Percentiles rank a stretch among this genome's conserved stretches.
Conservation (phyloP, 176 grass and related monocot species). For the Paspalum notatum region DNA sequence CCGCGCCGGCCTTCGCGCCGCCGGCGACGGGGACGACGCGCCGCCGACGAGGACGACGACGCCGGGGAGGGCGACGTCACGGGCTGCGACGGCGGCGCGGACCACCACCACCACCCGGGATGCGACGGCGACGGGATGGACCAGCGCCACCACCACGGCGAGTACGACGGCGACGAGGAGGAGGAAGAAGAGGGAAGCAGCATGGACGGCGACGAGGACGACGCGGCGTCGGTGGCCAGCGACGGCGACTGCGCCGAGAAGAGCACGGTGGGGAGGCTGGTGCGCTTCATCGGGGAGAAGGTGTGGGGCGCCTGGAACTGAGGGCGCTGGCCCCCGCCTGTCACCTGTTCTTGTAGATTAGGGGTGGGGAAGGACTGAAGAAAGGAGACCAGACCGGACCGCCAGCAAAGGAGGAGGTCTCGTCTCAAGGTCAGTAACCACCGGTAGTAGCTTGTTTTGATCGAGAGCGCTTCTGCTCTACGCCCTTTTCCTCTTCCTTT, state of each 20-base stretch:
- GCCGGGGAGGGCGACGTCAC: neutral
- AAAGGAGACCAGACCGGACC: constrained; percentile 36
- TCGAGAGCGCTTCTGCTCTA: constrained; percentile 25
- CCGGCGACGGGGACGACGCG: constrained; percentile 26
- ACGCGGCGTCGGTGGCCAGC: constrained; percentile 11
- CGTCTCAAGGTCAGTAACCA: constrained; percentile 41
- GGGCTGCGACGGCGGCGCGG: constrained; percentile 4
- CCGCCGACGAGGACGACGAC: neutral
- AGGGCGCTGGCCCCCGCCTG: neutral
- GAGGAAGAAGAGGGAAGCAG: constrained; percentile 16
- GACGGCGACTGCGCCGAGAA: constrained; percentile 43
- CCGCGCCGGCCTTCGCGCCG: constrained; percentile 32
- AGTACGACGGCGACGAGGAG: constrained; percentile 29
- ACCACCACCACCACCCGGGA: neutral
- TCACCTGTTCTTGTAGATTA: constrained; percentile 47
- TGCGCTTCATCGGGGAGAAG: constrained; percentile 85
- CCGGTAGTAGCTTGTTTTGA: constrained; percentile 39
- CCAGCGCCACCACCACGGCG: neutral
- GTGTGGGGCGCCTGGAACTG: constrained; percentile 68
- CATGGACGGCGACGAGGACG: constrained; percentile 36
- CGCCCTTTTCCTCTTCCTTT: constrained; percentile 19
- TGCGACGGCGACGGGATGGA: constrained; percentile 26
- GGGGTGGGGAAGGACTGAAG: neutral
- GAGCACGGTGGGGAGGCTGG: constrained; percentile 68
- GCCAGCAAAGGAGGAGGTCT: constrained; percentile 15